phyloP scores from a whole-genome alignment of 2,329 filamentous ascomycete species.

The Ambrosiella cleistominuta region DNA sequence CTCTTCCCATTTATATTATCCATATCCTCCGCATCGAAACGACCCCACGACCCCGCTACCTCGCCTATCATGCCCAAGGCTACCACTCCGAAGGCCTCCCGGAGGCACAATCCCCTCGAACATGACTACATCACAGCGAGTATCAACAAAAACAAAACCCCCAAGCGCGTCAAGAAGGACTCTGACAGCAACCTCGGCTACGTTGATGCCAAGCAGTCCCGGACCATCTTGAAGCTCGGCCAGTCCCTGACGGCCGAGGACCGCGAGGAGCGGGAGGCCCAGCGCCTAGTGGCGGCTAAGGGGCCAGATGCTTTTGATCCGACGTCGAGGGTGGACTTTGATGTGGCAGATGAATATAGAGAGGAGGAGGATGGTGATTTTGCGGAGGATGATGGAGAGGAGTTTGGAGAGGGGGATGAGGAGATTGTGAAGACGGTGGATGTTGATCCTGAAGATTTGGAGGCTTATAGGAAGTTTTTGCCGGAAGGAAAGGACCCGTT shows the following conservation, averaged over 20 bases:
- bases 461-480: constrained; percentile 81
- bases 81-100: constrained; percentile 37
- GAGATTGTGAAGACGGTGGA: constrained; percentile 56
- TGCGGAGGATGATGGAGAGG: constrained; percentile 26
- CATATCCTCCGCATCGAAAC: too few relatives aligned
- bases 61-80: constrained; percentile 59
- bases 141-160: constrained; percentile 51
- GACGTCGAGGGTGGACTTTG: constrained; percentile 58
- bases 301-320: constrained; percentile 23
- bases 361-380: constrained; percentile 18
- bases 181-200: constrained; percentile 43
- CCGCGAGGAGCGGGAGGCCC: constrained; percentile 19
- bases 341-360: constrained; percentile 29
- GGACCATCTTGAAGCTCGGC: constrained; percentile 76
- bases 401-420: constrained; percentile 69
- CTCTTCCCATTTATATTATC: too few relatives aligned
- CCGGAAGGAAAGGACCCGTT: constrained; percentile 58
- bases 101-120: constrained; percentile 78
- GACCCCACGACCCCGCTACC: too few relatives aligned
- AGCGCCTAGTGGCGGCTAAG: constrained; percentile 19
- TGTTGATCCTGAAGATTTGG: constrained; percentile 74
- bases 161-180: constrained; percentile 40
- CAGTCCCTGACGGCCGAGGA: constrained; percentile 79
- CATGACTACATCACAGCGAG: constrained; percentile 64
- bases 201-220: constrained; percentile 74